Percentiles rank a stretch among this genome's conserved stretches.
These are phyloP conservation scores for Candolleomyces eurysporus DNA, from an alignment of 768 basidiomycete genomes.

Conservation along the genomic window DNA sequence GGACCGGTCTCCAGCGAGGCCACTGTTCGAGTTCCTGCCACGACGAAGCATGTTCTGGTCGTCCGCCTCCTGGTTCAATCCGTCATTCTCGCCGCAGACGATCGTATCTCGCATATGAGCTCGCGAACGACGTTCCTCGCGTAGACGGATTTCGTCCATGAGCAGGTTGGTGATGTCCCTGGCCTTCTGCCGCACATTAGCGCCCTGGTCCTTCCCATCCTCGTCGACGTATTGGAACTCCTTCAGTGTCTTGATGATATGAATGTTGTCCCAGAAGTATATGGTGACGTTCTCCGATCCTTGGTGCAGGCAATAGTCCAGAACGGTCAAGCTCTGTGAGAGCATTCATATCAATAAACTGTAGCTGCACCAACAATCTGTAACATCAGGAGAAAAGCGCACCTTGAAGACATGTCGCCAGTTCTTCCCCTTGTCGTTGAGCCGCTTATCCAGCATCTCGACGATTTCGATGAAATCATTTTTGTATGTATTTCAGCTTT, in stretches of 20 bases:
- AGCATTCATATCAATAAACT: too few relatives aligned
- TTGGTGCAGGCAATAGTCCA: slow-evolving; percentile 94
- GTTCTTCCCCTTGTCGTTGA: slow-evolving; percentile 99
- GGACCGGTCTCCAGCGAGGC: slow-evolving; percentile 26
- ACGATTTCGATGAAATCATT: slow-evolving; percentile 99
- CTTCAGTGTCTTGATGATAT: slow-evolving; percentile 97
- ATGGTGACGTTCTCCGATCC: slow-evolving; percentile 98
- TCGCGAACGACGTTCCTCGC: slow-evolving; percentile 78
- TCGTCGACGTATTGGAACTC: slow-evolving; percentile 98
- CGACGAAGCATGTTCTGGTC: slow-evolving; percentile 47
- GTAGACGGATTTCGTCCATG: slow-evolving; percentile 78
- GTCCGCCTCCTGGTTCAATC: slow-evolving; percentile 28
- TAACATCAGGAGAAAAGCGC: background rate
- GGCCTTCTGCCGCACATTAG: slow-evolving; percentile 94
- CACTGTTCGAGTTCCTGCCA: slow-evolving; percentile 27
- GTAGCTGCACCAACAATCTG: too few relatives aligned
- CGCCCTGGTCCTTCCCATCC: slow-evolving; percentile 93
- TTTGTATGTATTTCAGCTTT: slow-evolving; percentile 28
- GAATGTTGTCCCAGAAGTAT: slow-evolving; percentile 96
- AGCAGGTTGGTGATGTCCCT: slow-evolving; percentile 97
- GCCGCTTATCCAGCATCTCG: slow-evolving; percentile 98
- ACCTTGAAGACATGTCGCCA: slow-evolving; percentile 99
- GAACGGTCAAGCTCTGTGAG: slow-evolving; percentile 77
- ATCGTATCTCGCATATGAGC: slow-evolving; percentile 94
- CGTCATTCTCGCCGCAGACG: slow-evolving; percentile 57